These are phyloP conservation scores for Solioccasus polychromus DNA, from an alignment of 768 basidiomycete genomes.

Conservation along the genomic window DNA sequence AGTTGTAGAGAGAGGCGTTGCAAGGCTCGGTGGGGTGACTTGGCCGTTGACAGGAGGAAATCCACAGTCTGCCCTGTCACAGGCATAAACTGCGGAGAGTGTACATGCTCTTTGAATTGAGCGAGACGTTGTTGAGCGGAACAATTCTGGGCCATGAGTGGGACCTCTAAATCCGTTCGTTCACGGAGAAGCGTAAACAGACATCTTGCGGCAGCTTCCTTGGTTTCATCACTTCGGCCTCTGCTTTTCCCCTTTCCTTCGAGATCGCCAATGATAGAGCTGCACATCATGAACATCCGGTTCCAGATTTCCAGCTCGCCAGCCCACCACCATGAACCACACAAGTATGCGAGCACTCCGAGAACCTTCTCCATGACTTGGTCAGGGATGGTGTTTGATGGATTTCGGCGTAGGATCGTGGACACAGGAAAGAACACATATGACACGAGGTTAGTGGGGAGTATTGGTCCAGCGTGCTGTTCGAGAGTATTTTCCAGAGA, in stretches of 20 bases:
- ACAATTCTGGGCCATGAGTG: constrained; percentile 24
- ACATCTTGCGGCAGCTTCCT: constrained; percentile 68
- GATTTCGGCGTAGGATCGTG: constrained; percentile 75
- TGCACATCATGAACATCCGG: constrained; percentile 78
- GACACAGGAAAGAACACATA: constrained; percentile 90
- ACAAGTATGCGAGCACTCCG: constrained; percentile 52
- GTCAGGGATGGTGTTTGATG: constrained; percentile 67
- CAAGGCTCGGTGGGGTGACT: constrained; percentile 56
- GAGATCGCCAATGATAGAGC: constrained; percentile 60
- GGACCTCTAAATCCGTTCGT: constrained; percentile 41
- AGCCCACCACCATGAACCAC: constrained; percentile 81
- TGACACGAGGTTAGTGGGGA: constrained; percentile 63
- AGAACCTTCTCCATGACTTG: constrained; percentile 77
- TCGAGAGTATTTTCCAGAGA: constrained; percentile 49
- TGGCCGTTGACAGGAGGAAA: constrained; percentile 58
- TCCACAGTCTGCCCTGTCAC: constrained; percentile 82
- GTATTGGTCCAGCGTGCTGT: constrained; percentile 38
- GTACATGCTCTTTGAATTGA: constrained; percentile 39
- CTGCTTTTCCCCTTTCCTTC: constrained; percentile 68
- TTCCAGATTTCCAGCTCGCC: constrained; percentile 76
- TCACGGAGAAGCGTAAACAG: constrained; percentile 61
- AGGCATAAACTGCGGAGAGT: constrained; percentile 56
- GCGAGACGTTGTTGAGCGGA: constrained; percentile 33
- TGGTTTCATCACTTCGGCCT: constrained; percentile 77
- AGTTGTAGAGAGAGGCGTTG: constrained; percentile 63